Evolutionary conservation across 345 rosid species (phyloP), one percentile per base, ranked within the genome.

Genomic region (Cochlearia excelsa): DNA sequence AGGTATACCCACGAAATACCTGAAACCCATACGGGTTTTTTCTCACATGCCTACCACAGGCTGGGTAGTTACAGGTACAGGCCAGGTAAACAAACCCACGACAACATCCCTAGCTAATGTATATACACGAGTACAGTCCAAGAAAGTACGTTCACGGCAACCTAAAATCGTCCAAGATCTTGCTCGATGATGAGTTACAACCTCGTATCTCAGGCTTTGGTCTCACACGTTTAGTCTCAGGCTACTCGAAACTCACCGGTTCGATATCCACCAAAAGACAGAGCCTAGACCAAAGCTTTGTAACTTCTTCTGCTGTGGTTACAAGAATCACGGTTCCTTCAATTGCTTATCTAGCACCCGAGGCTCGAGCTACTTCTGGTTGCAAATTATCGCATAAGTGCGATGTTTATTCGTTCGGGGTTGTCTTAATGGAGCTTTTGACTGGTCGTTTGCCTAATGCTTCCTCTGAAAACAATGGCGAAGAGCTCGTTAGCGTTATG

Each of bases 391-490:
- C 80, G 50, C 99, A 89, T 71, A 93, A 84, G 73, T 81, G 91
- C 7, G 95, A 93, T 29, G 99, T 89, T 28, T 93, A 81, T 75
- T 85, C 97, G 0, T 85, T 89, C 0, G 99, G 99, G 10, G 77
- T 93, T 45, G 67, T 87, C n/a, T 67, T 93, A 41, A 61, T 93
- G 95, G 97, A 89, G 80, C 76, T 93, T 29, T 69, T 93, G 53
- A 93, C 97, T 0, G 92, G 97, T 11, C 72, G 70, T 45, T 47
- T 61, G 29, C 92, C 92, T 3, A 84, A 82, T 63, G 73, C 75
- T 9, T 82, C 83, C 3, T 70, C 74, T 0, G 87, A 86, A 57
- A 81, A 81, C 28, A 84, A 69, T 11, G 95, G 81, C 1, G 77
- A 84, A 66, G 98, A 84, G 28, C 74, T 93, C 3, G 92, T 80